A percentile compares a stretch with the other conserved stretches of the same genome.
These are phyloP conservation scores for Nicotiana noctiflora DNA, from an alignment of 257 asterid genomes.

Conservation along the genomic window DNA sequence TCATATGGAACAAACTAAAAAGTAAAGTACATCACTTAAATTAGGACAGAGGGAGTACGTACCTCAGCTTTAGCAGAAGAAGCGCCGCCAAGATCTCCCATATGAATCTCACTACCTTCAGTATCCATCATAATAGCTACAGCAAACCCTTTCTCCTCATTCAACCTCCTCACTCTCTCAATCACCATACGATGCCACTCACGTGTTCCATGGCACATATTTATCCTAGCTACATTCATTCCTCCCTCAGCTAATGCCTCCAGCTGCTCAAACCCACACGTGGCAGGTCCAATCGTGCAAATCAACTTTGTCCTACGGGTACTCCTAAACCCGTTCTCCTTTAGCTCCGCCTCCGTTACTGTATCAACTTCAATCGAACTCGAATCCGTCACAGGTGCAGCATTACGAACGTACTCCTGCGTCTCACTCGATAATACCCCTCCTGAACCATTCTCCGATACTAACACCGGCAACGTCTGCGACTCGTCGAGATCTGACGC, in stretches of 20 bases:
- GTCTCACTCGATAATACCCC: constrained; percentile 21
- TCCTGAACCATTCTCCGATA: constrained; percentile 49
- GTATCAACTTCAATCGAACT: constrained; percentile 81
- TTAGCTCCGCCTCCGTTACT: constrained; percentile 89
- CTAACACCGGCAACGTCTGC: constrained; percentile 13
- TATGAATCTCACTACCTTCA: constrained; percentile 98
- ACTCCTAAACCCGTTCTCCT: constrained; percentile 97
- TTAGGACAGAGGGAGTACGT: not conserved
- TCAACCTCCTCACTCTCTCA: constrained; percentile 78
- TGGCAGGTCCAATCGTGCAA: constrained; percentile 84
- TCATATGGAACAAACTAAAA: too few relatives aligned
- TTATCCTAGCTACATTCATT: constrained; percentile 91
- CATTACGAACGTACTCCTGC: constrained; percentile 23
- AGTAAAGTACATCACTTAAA: too few relatives aligned
- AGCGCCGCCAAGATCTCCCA: constrained; percentile 98
- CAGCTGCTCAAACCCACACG: constrained; percentile 77
- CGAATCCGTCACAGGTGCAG: constrained; percentile 32
- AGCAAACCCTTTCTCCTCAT: constrained; percentile 94
- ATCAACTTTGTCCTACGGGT: constrained; percentile 90
- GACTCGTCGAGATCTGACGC: constrained; percentile 22
- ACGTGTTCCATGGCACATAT: constrained; percentile 97
- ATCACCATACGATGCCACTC: constrained; percentile 93
- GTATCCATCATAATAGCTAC: constrained; percentile 99
- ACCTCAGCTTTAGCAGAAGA: constrained; percentile 93
- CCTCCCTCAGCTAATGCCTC: constrained; percentile 97